These are phyloP conservation scores for Crucihimalaya himalaica DNA, from an alignment of 345 rosid species.

Conservation along the genomic window DNA sequence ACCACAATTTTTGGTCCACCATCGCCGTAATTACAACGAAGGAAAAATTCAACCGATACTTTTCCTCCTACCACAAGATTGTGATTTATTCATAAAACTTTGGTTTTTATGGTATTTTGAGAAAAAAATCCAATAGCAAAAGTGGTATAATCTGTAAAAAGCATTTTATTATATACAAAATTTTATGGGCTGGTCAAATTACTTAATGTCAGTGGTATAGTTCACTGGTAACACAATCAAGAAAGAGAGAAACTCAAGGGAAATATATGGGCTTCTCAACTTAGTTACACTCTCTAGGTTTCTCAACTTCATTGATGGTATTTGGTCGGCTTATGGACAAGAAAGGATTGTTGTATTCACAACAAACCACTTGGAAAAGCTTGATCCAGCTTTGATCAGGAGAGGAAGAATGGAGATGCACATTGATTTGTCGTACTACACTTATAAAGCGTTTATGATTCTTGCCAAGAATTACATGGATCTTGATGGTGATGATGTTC, in stretches of 20 bases:
- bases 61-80: too few relatives aligned
- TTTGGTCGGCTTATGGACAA: constrained; percentile 74
- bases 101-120: too few relatives aligned
- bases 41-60: too few relatives aligned
- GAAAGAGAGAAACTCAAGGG: background rate
- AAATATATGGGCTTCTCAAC: background rate
- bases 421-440: constrained; percentile 47
- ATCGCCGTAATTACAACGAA: too few relatives aligned
- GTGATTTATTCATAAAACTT: too few relatives aligned
- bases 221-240: constrained; percentile 37
- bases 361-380: constrained; percentile 60
- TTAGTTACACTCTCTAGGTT: constrained; percentile 65
- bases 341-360: constrained; percentile 70
- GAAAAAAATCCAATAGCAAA: too few relatives aligned
- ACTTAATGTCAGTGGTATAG: too few relatives aligned
- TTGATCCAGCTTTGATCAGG: constrained; percentile 71
- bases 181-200: too few relatives aligned
- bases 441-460: constrained; percentile 48
- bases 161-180: too few relatives aligned
- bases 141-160: too few relatives aligned
- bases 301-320: constrained; percentile 66
- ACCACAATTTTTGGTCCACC: too few relatives aligned
- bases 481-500: constrained; percentile 34
- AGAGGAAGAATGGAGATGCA: constrained; percentile 67
- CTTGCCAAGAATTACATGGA: constrained; percentile 49